These are phyloP conservation scores for Gloeophyllum trabeum DNA, from an alignment of 768 basidiomycete genomes.

Conservation along the genomic window DNA sequence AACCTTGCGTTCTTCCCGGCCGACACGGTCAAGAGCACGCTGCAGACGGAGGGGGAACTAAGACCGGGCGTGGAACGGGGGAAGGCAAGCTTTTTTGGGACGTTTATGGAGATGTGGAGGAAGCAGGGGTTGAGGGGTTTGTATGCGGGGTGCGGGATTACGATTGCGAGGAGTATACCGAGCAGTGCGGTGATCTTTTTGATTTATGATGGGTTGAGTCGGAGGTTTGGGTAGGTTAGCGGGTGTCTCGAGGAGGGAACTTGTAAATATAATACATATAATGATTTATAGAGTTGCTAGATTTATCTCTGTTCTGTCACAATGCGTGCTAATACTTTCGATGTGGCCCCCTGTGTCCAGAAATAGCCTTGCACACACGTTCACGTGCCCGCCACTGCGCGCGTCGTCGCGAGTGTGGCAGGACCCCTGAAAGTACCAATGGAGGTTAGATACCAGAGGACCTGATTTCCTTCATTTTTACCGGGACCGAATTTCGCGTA, in stretches of 20 bases:
- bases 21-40: constrained; percentile 87
- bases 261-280: too few species aligned
- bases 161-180: constrained; percentile 73
- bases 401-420: too few species aligned
- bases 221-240: constrained; percentile 30
- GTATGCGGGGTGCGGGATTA: constrained; percentile 92
- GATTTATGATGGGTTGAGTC: constrained; percentile 74
- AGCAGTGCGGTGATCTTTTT: constrained; percentile 90
- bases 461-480: too few species aligned
- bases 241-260: background rate
- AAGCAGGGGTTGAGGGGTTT: constrained; percentile 72
- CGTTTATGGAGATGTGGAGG: constrained; percentile 58
- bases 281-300: too few species aligned
- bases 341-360: too few species aligned
- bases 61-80: constrained; percentile 42
- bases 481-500: too few species aligned
- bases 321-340: too few species aligned
- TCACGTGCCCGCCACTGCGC: too few species aligned
- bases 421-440: too few species aligned
- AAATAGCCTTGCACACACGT: too few species aligned
- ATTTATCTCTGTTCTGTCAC: too few species aligned
- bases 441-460: too few species aligned
- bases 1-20: constrained; percentile 91
- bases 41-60: constrained; percentile 90
- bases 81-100: constrained; percentile 33